phyloP scores from a whole-genome alignment of 768 basidiomycete genomes.

The Leccinum boreale region DNA sequence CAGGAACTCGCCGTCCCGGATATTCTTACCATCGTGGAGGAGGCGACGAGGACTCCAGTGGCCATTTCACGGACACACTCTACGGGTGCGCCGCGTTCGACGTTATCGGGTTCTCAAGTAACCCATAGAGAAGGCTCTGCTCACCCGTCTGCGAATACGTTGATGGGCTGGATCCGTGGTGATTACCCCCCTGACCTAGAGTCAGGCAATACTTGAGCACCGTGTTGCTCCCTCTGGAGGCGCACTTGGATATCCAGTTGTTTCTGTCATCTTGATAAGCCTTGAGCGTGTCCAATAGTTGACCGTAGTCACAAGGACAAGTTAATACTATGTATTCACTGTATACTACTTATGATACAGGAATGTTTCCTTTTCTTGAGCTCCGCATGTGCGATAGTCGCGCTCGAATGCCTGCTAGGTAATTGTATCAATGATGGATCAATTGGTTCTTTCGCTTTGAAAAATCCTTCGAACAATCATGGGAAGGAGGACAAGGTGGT shows the following conservation, averaged over 20 bases:
- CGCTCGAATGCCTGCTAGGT: no score
- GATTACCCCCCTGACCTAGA: neutral
- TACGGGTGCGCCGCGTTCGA: neutral
- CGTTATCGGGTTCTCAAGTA: neutral
- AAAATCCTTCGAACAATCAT: neutral
- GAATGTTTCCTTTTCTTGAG: neutral
- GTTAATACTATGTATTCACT: no score
- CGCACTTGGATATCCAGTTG: neutral
- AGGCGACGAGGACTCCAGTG: constrained; percentile 1
- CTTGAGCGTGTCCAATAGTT: neutral
- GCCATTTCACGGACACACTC: neutral
- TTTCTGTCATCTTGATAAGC: no score
- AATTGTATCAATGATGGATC: no score
- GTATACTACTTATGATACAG: no score
- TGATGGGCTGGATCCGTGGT: constrained; percentile 2
- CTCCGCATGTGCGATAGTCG: no score
- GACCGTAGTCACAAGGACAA: neutral
- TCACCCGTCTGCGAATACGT: neutral
- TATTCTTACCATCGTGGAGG: constrained; percentile 8
- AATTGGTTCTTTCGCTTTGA: neutral
- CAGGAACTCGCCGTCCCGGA: neutral
- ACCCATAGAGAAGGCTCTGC: neutral
- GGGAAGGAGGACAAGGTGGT: neutral
- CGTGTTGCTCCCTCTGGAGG: neutral
- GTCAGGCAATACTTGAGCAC: neutral